These are phyloP conservation scores for Biscogniauxia sp. DNA, from an alignment of 2,329 filamentous ascomycete species.

Conservation along the genomic window DNA sequence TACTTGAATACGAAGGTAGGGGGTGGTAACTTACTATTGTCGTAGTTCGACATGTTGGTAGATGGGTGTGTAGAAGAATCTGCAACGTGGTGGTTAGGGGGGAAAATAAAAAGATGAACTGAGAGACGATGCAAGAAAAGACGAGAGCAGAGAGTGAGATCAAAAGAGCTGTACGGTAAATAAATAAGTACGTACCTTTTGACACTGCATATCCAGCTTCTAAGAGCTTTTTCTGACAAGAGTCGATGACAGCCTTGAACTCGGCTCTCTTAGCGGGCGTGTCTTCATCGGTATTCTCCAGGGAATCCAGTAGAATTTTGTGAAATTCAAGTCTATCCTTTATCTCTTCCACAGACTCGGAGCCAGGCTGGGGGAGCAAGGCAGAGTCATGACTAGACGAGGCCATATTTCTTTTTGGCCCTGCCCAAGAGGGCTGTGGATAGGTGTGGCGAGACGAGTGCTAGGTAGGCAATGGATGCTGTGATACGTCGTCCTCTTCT, in stretches of 20 bases:
- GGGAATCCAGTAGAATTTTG: conserved; percentile 10
- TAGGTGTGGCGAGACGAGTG: background rate
- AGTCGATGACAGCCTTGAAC: conserved; percentile 4
- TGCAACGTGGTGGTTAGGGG: background rate
- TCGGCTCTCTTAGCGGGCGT: conserved; percentile 6
- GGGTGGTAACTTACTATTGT: background rate
- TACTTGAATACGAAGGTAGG: background rate
- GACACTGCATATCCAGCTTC: conserved; percentile 2
- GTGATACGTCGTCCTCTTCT: conserved; percentile 1
- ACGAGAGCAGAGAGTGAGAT: background rate
- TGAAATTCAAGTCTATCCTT: conserved; percentile 7
- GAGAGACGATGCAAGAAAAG: background rate
- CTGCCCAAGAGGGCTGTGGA: background rate
- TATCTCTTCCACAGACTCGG: conserved; percentile 4
- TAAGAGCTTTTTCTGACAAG: conserved; percentile 5
- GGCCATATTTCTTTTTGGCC: conserved; percentile 8
- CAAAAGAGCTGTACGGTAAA: background rate
- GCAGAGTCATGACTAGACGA: background rate
- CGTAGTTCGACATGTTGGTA: background rate
- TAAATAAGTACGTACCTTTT: conserved; percentile 1
- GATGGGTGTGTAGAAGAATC: background rate
- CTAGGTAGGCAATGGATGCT: background rate
- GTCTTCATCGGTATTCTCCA: conserved; percentile 5
- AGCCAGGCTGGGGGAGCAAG: background rate
- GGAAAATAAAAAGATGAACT: background rate